Base-by-base conservation (phyloP, 768 basidiomycete species). In the Tylopilus balloui region DNA sequence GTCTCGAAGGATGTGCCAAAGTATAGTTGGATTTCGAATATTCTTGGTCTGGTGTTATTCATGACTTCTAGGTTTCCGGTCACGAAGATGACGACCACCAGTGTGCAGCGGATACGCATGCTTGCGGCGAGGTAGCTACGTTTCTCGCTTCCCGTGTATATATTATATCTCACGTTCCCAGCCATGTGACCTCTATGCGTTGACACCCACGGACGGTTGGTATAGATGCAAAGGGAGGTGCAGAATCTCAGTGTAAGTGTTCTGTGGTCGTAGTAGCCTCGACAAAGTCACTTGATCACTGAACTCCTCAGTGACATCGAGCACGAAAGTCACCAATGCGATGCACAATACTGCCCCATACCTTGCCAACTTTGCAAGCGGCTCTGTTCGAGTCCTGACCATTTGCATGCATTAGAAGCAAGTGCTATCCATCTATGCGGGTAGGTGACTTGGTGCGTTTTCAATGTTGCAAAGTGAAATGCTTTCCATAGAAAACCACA, bases 361-460 rank as follows among this genome's bases (percentile, higher is more conserved):
- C 52, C 63, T 8, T 84, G 82, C 57, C 69, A 77, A 44, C 68
- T 84, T 2, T 84, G 83, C 60, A 76, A 70, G 50, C 69, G 79
- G 27, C 67, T 74, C 12, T 84, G 82, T 48, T 64, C 70, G 3
- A 61, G 63, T 46, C 36, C 52, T 6, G 62, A 77, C 46, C 82
- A 84, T 63, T 67, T 84, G 12, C 82, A 84, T 40, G 80, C 72
- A 0, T 60, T 81, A 20, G 62, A 71, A 20, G 49, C 48, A 3
- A 63, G 49, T 3, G 67, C 68, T 0, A 42, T 73, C 19, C 82
- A 84, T 67, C 73, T 84, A 41, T 84, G 82, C 68, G 80, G 81
- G 83, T 80, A 29, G 24, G 66, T 61, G 29, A 49, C 48, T 25
- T 11, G 15, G 20, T 17, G 7, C n/a, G 14, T 42, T 6, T 17